Percentiles rank a stretch among this genome's conserved stretches.
Evolutionary conservation across 371 early-diverging fungal genomes (phyloP).

Genomic region (Conidiobolus incongruus): DNA sequence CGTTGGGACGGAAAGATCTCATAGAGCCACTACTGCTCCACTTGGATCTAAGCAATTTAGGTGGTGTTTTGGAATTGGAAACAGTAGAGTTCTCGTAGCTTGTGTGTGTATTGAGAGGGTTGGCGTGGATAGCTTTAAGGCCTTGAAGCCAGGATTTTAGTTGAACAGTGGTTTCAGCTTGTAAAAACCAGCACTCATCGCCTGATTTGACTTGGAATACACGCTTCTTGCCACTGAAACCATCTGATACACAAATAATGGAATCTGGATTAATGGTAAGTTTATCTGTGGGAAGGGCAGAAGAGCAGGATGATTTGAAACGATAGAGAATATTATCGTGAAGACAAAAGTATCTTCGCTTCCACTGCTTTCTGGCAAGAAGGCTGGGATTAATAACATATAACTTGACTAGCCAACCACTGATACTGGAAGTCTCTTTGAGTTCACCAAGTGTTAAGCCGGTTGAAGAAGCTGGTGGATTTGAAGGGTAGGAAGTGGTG

Average conservation of each 20-base stretch:
- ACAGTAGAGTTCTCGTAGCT: no score
- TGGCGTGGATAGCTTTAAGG: no score
- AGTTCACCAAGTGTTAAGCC: background rate
- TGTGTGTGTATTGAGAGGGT: no score
- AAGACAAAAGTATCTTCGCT: slow-evolving; percentile 6
- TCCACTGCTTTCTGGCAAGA: slow-evolving; percentile 7
- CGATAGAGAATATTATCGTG: slow-evolving; percentile 5
- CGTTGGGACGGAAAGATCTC: no score
- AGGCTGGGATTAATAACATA: background rate
- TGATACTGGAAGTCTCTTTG: background rate
- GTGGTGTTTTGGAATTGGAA: no score
- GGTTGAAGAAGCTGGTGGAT: background rate
- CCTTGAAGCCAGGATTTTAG: no score
- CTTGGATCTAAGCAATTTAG: no score
- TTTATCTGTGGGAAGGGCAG: background rate
- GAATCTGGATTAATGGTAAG: background rate
- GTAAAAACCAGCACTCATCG: no score
- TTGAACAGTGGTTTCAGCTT: no score
- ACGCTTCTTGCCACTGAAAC: background rate
- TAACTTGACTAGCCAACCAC: background rate
- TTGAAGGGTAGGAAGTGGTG: background rate
- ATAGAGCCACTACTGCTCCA: no score
- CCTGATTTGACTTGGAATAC: no score
- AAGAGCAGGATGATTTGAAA: slow-evolving; percentile 2
- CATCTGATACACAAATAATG: slow-evolving; percentile 1